These are phyloP conservation scores for Phanerodontia chrysosporium DNA, from an alignment of 768 basidiomycete species.

Conservation along the genomic window DNA sequence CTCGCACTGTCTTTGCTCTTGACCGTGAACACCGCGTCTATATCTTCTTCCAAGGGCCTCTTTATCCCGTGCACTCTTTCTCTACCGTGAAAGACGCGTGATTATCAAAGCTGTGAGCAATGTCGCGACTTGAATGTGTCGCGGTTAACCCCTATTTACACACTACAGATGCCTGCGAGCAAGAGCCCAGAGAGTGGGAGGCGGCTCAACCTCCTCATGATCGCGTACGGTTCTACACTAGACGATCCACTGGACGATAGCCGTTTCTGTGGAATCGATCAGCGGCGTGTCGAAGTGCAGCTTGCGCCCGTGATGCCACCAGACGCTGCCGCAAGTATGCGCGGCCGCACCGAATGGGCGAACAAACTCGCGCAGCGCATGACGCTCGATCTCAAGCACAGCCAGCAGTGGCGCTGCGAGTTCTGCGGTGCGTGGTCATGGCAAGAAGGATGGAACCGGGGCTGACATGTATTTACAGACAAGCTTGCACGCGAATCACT, in stretches of 20 bases:
- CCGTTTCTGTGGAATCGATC: neutral
- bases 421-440: neutral
- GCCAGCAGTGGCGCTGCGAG: slow-evolving; percentile 2
- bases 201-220: neutral
- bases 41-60: no score
- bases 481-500: slow-evolving; percentile 14
- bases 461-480: neutral
- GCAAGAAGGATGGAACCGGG: neutral
- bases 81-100: no score
- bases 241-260: neutral
- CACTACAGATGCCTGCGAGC: neutral
- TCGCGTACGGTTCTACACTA: neutral
- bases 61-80: no score
- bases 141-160: no score
- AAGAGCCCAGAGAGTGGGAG: neutral
- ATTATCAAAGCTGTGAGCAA: no score
- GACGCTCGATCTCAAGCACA: neutral
- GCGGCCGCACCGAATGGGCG: neutral
- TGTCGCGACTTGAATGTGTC: no score
- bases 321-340: neutral
- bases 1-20: no score
- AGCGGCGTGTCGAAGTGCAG: slow-evolving; percentile 1
- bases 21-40: no score
- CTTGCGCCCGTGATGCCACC: neutral
- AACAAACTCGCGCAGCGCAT: neutral